Percentiles rank a stretch among this genome's conserved stretches.
phyloP scores from a whole-genome alignment of 2,329 filamentous ascomycete species.

The Fonsecaea pedrosoi region DNA sequence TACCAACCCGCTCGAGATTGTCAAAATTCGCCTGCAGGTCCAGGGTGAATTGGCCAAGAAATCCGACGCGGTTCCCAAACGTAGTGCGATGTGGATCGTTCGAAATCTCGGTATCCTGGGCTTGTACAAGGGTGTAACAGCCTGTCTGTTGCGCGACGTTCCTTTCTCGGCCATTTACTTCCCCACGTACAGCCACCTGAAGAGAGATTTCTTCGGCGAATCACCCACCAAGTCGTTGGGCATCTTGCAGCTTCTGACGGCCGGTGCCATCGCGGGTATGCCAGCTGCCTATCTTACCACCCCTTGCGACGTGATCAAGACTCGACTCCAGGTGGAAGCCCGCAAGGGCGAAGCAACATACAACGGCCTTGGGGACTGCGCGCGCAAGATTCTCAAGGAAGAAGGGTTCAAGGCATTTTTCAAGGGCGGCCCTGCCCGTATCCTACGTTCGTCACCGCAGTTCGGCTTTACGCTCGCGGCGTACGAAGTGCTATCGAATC shows the following conservation, averaged over 20 bases:
- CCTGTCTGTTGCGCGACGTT: slow-evolving; percentile 92
- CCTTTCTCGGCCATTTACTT: slow-evolving; percentile 99
- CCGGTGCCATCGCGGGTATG: slow-evolving; percentile 93
- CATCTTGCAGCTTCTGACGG: slow-evolving; percentile 86
- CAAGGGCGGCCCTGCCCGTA: slow-evolving; percentile 95
- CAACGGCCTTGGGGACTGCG: slow-evolving; percentile 84
- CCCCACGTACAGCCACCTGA: slow-evolving; percentile 93
- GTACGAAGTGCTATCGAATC: slow-evolving; percentile 86
- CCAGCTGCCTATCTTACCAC: slow-evolving; percentile 93
- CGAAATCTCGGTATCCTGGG: slow-evolving; percentile 92
- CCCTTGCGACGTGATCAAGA: slow-evolving; percentile 99
- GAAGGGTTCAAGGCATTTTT: slow-evolving; percentile 98
- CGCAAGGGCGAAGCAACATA: slow-evolving; percentile 92
- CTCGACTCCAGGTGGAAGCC: slow-evolving; percentile 93
- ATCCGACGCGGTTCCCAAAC: slow-evolving; percentile 79
- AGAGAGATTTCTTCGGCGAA: slow-evolving; percentile 93
- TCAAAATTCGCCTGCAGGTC: slow-evolving; percentile 97
- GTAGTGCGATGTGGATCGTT: slow-evolving; percentile 97
- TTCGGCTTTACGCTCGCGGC: slow-evolving; percentile 97
- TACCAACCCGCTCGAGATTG: slow-evolving; percentile 97
- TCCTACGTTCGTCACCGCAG: slow-evolving; percentile 92
- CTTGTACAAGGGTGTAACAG: slow-evolving; percentile 94
- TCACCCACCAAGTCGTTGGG: slow-evolving; percentile 80
- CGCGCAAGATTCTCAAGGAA: slow-evolving; percentile 80
- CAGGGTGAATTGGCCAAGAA: slow-evolving; percentile 94